Evolutionary conservation across 129 eudicot genomes (phyloP), one percentile per base, ranked within the genome.

Genomic region (Artemisia tridentata): DNA sequence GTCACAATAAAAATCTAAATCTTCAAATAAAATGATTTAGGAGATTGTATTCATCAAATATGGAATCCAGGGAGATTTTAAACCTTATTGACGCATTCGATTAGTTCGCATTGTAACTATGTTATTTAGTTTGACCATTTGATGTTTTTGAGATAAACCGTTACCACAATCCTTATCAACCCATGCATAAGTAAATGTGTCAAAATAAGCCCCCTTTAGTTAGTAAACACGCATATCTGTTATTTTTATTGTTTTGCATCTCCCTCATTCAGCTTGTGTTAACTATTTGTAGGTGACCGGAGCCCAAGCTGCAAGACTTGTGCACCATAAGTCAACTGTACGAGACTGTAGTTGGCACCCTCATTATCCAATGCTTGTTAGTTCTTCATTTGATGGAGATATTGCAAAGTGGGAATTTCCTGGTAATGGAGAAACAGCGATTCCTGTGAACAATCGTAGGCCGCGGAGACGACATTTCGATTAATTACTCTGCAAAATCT

Each of bases 311-410:
- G 88, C 88, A 11, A 87, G 79, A 74, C 86, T 93, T 17, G 79
- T 75, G 69, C 86, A 90, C 87, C 99, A 93, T 57, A 76, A 55
- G 73, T 80, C 97, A 23, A 87, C 99, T 0, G 91, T 93, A 16
- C 79, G 99, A 66, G 99, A 90, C 55, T 93, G 99, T 55, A 88
- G 86, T 69, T 93, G 99, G 97, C 99, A 93, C 71, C 97, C 99
- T 11, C 41, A 61, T 25, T 90, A 90, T 64, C 99, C 99, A 5
- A 82, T 81, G 84, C 86, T 93, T 7, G 89, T 90, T 20, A 93
- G 99, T 74, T 93, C 99, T 3, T 88, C 97, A 29, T 93, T 92
- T 86, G 99, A 87, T 50, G 97, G 97, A 23, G 85, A 80, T 55
- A 57, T 93, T 13, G 88, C 86, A 72, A 93, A 86, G 73, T 90